These are phyloP conservation scores for Cyamopsis tetragonoloba DNA, from an alignment of 306 rosid species.

Conservation along the genomic window DNA sequence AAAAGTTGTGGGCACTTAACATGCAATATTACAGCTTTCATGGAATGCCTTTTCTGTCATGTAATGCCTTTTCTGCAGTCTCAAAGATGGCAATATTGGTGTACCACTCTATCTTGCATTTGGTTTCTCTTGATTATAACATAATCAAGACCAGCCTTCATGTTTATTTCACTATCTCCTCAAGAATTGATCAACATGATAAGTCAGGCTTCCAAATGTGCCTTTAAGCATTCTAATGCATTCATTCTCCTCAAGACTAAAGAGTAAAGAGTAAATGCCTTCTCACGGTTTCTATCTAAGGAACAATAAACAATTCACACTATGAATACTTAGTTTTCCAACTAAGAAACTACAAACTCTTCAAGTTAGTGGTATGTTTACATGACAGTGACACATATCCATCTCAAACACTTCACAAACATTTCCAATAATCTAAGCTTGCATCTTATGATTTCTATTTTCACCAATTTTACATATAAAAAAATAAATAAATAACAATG, in stretches of 20 bases:
- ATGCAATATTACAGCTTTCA: conserved; percentile 68
- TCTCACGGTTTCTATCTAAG: conserved; percentile 66
- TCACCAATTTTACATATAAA: no score
- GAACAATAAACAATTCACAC: no score
- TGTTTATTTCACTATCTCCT: conserved; percentile 53
- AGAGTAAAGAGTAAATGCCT: conserved; percentile 70
- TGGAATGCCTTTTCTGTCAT: no score
- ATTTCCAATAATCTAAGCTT: no score
- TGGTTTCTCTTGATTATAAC: conserved; percentile 78
- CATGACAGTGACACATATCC: no score
- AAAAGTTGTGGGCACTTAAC: conserved; percentile 80
- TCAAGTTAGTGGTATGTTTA: no score
- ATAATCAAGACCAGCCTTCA: conserved; percentile 61
- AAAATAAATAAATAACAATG: no score
- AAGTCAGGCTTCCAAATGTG: conserved; percentile 81
- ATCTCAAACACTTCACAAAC: no score
- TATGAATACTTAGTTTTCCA: no score
- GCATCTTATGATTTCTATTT: no score
- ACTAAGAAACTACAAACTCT: no score
- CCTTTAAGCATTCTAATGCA: conserved; percentile 68
- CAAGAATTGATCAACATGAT: conserved; percentile 68
- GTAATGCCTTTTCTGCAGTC: conserved; percentile 75
- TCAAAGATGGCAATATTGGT: conserved; percentile 75
- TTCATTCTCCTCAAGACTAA: no score
- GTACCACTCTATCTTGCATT: conserved; percentile 77